phyloP scores from a whole-genome alignment of 768 basidiomycete genomes.

The Tylopilus cervinicoccineus region DNA sequence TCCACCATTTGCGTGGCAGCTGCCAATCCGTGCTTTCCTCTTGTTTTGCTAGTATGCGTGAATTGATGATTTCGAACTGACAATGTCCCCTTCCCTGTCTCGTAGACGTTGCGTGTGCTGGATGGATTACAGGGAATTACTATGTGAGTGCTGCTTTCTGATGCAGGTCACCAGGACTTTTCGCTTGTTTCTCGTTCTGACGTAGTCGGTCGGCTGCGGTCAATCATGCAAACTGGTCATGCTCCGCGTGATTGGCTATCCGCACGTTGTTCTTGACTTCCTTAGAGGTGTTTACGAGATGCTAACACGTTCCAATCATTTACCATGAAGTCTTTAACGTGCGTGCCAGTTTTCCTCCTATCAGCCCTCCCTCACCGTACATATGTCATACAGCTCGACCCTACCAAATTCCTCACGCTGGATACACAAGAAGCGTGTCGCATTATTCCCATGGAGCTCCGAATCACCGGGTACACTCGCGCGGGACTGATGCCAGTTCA shows the following conservation, averaged over 20 bases:
- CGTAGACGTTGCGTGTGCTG: conserved; percentile 53
- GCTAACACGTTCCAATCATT: background rate
- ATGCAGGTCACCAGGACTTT: background rate
- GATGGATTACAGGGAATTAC: conserved; percentile 53
- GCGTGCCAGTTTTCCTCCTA: background rate
- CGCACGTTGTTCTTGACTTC: background rate
- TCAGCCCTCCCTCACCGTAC: background rate
- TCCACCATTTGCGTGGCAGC: background rate
- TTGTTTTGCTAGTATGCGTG: background rate
- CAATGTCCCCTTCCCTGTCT: background rate
- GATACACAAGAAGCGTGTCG: conserved; percentile 42
- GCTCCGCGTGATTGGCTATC: too few species aligned
- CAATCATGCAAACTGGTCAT: too few species aligned
- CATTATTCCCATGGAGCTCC: conserved; percentile 52
- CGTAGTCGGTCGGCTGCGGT: too few species aligned
- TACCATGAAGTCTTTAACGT: conserved; percentile 23
- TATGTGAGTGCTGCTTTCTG: conserved; percentile 36
- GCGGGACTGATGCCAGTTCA: conserved; percentile 20
- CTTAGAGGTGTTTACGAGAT: background rate
- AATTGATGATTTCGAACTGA: conserved; percentile 1
- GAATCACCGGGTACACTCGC: conserved; percentile 35
- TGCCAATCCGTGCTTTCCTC: too few species aligned
- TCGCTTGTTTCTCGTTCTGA: too few species aligned
- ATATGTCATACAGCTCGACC: conserved; percentile 17
- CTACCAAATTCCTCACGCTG: conserved; percentile 29